Conservation (phyloP, 2,329 filamentous ascomycete genomes). For the Colletotrichum sublineola region DNA sequence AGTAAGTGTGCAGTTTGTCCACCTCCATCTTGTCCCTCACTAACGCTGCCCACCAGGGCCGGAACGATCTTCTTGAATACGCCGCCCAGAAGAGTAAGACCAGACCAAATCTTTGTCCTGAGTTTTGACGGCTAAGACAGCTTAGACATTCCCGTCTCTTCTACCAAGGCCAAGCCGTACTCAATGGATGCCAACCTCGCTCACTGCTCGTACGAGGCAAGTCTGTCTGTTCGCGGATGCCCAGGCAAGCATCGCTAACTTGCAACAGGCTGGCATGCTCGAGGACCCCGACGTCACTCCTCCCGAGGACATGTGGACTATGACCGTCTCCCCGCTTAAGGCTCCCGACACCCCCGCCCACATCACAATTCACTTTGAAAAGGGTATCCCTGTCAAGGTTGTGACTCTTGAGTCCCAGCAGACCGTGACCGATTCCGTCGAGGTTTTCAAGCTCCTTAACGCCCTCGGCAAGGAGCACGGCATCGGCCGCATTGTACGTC, state of each 20-base stretch:
- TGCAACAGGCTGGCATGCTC: slow-evolving; percentile 63
- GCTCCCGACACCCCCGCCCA: slow-evolving; percentile 75
- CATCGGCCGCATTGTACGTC: slow-evolving; percentile 73
- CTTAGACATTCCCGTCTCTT: slow-evolving; percentile 74
- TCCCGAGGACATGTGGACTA: slow-evolving; percentile 79
- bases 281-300: slow-evolving; percentile 71
- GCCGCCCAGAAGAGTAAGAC: slow-evolving; percentile 66
- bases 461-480: slow-evolving; percentile 74
- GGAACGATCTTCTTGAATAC: slow-evolving; percentile 80
- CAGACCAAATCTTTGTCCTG: background rate
- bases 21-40: background rate
- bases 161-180: slow-evolving; percentile 73
- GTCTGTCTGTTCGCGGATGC: slow-evolving; percentile 66
- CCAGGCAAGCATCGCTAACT: slow-evolving; percentile 25
- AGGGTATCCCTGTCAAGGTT: slow-evolving; percentile 77
- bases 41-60: slow-evolving; percentile 57
- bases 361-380: slow-evolving; percentile 75
- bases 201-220: slow-evolving; percentile 80
- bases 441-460: slow-evolving; percentile 75
- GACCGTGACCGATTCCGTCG: slow-evolving; percentile 72
- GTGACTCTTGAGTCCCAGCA: slow-evolving; percentile 61
- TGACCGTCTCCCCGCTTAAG: slow-evolving; percentile 65
- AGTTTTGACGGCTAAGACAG: background rate
- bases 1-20: slow-evolving; percentile 42
- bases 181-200: slow-evolving; percentile 71